A percentile compares a stretch with the other conserved stretches of the same genome.
These are phyloP conservation scores for Schizothecium vesticola DNA, from an alignment of 495 filamentous ascomycete species.

Conservation along the genomic window DNA sequence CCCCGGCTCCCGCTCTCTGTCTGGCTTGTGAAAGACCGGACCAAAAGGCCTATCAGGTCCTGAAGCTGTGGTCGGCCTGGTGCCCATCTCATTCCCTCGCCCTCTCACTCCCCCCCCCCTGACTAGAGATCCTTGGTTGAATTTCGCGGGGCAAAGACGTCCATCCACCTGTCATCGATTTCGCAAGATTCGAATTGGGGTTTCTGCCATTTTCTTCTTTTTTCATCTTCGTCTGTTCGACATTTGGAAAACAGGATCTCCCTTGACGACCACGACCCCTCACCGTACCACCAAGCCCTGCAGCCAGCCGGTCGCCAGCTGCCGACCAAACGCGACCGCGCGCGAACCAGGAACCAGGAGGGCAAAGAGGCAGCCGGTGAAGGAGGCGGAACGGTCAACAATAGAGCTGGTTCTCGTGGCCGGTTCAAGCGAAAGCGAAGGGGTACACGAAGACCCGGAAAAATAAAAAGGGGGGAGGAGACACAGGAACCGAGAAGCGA, in stretches of 20 bases:
- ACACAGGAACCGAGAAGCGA: background rate
- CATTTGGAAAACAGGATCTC: too few relatives aligned
- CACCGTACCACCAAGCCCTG: constrained; percentile 12
- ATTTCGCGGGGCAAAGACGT: background rate
- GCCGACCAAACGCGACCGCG: constrained; percentile 6
- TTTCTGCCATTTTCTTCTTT: too few relatives aligned
- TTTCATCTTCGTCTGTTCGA: background rate
- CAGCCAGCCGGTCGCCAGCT: constrained; percentile 21
- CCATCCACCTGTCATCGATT: background rate
- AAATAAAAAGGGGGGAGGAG: background rate
- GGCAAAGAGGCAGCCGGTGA: constrained; percentile 20
- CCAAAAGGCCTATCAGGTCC: background rate
- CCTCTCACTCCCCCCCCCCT: background rate
- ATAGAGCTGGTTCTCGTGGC: background rate
- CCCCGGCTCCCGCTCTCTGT: background rate
- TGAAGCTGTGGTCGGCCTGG: background rate
- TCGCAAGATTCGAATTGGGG: background rate
- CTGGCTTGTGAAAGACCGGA: background rate
- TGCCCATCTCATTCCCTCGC: background rate
- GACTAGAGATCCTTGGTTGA: background rate
- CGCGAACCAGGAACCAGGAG: constrained; percentile 1
- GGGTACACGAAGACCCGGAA: background rate
- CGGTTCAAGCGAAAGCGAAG: background rate
- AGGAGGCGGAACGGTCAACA: background rate
- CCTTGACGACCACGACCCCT: constrained; percentile 3